Evolutionary conservation across 2,329 filamentous ascomycete genomes (phyloP), one percentile per base, ranked within the genome.

Genomic region (Rhinocladiella mackenziei): DNA sequence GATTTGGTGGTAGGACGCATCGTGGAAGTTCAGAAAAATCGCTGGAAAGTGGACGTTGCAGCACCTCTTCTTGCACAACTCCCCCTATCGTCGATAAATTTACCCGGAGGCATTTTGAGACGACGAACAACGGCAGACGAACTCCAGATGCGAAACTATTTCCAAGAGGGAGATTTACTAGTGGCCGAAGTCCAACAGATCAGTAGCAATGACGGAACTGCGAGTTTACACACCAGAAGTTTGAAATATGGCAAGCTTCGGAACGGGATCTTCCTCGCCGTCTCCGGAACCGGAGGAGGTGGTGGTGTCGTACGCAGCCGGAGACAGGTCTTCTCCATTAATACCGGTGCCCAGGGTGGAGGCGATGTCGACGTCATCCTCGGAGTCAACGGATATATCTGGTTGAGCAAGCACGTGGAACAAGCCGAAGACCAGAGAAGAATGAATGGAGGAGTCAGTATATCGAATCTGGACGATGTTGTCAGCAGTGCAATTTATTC

Each of bases 301-400:
- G 75, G 75, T 4, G 89, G 89, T 31, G 89, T 97, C 1, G 87
- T 94, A 20, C 74, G 92, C 39, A 80, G 83, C 17, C 79, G 91
- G 57, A 73, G 89, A 45, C 92, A 98, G 69, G 83, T 92, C 29
- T 95, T 92, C 77, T 92, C 88, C 0, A 71, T 94, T 57, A 55
- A 55, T 35, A 67, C 65, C 10, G 64, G 65, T 9, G 66, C 69
- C 23, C 71, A 70, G 4, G 66, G 64, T 7, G 66, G 67, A 6
- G 71, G 70, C 1, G 67, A 66, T 14, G 78, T 98, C 19, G 87
- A 96, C 61, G 80, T 97, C 5, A 77, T 95, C 39, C 73, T 98
- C 1, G 92, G 92, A 2, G 92, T 98, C 28, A 98, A 98, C 60
- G 92, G 92, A 1, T 97, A 94, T 63, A 89, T 97, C 46, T 98